Evolutionary conservation across 257 asterid species (phyloP).

Genomic region (Solanum habrochaites): DNA sequence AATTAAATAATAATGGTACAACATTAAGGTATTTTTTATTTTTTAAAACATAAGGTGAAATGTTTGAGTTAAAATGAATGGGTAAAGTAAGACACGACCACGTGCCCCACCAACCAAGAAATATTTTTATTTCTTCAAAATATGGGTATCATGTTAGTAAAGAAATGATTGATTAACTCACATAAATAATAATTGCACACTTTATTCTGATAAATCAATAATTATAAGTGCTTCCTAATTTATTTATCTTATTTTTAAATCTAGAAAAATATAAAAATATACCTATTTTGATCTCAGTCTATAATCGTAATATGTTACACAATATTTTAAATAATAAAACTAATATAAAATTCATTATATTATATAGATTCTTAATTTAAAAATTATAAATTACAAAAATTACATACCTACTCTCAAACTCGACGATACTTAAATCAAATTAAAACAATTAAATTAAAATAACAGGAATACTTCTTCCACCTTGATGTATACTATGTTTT

Average conservation of each 20-base stretch:
- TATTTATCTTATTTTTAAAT: background rate
- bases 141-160: background rate
- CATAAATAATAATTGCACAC: background rate
- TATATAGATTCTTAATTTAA: too few relatives aligned
- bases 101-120: background rate
- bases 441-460: too few relatives aligned
- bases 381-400: too few relatives aligned
- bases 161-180: background rate
- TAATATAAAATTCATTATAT: too few relatives aligned
- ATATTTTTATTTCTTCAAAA: background rate
- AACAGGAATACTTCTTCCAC: background rate
- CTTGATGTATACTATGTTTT: background rate
- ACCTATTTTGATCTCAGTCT: too few relatives aligned
- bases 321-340: too few relatives aligned
- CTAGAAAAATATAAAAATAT: too few relatives aligned
- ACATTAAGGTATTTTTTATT: background rate
- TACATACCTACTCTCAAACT: background rate
- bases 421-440: rapidly evolving
- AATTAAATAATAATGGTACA: background rate
- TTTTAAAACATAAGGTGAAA: background rate
- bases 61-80: background rate
- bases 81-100: background rate
- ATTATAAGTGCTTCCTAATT: background rate
- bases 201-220: background rate
- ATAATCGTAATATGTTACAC: too few relatives aligned